These are phyloP conservation scores for Penicillium carneum DNA, from an alignment of 2,329 filamentous ascomycete species.

Conservation along the genomic window DNA sequence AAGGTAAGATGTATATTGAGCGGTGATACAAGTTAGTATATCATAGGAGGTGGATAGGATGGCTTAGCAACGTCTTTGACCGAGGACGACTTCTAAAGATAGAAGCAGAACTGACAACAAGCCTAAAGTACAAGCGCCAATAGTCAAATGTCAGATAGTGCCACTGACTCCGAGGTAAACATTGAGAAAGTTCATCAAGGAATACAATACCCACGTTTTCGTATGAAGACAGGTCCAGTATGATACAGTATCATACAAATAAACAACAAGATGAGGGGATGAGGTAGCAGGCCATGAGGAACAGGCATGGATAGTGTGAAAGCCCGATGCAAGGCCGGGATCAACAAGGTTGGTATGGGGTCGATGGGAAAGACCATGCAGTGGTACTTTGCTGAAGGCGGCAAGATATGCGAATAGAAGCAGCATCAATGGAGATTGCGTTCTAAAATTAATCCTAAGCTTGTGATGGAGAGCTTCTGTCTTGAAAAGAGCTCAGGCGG, in stretches of 20 bases:
- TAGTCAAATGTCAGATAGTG: not conserved
- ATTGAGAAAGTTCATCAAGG: not conserved
- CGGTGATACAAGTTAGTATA: not conserved
- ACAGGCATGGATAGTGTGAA: not conserved
- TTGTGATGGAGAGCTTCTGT: not conserved
- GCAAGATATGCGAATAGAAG: not conserved
- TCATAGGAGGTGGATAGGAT: not conserved
- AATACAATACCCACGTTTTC: not conserved
- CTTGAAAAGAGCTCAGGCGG: not conserved
- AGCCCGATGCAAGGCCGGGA: constrained; percentile 5
- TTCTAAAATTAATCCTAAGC: constrained; percentile 2
- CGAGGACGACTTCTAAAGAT: not conserved
- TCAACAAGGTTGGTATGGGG: not conserved
- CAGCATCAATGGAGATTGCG: not conserved
- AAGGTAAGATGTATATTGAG: not conserved
- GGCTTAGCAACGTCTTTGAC: not conserved
- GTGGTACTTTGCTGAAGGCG: not conserved
- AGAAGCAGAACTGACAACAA: not conserved
- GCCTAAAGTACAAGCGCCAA: not conserved
- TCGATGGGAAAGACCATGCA: not conserved
- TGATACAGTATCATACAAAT: constrained; percentile 11
- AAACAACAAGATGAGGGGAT: not conserved
- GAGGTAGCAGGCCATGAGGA: not conserved
- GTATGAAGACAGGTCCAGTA: not conserved
- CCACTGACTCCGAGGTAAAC: not conserved